Evolutionary conservation across 2,329 filamentous ascomycete species (phyloP), one percentile per base, ranked within the genome.

Genomic region (Cercospora zeae-maydis): DNA sequence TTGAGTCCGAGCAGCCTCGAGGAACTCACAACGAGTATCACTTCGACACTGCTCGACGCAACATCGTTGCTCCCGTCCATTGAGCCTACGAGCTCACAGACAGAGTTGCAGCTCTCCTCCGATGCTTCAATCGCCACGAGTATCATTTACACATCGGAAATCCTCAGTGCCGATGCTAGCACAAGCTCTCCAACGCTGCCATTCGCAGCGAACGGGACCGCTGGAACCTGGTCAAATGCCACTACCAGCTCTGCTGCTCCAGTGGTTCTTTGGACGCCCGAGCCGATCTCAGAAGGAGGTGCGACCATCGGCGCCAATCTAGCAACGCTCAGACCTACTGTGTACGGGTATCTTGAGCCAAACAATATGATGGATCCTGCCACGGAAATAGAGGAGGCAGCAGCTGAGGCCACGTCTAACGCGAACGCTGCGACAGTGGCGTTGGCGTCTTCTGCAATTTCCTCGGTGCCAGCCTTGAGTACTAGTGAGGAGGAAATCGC

Each of bases 261-360:
- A 11, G 56, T 49, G 19, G 45, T 16, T 13, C 31, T 58, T 16
- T 56, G 34, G 33, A 56, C 53, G 19, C 56, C 56, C 14, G 56
- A 58, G n/a, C 27, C 30, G 4, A 59, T 59, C 4, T 45, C 57
- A 11, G 31, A 34, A 31, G 57, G 57, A 3, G 57, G 57, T 9
- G 57, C 57, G 13, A 59, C 57, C 10, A 51, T 59, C 10, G 57
- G 57, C 2, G 57, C 57, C 14, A 24, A 59, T 1, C 33, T 59
- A 5, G 42, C 57, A 37, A 59, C 42, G 13, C 51, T 59, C 19
- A n/a, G 13, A 13, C 31, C 57, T 27, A 31, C 14, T 33, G 31
- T 51, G 8, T 59, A 59, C 27, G 57, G 42, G 16, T 59, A 59
- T 19, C 16, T 37, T 51, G 39, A 45, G 19, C 19, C 33, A 24